Percentiles rank a stretch among this genome's conserved stretches.
These are phyloP conservation scores for Debaryomyces tyrocola DNA, from an alignment of 805 yeast species.

Conservation along the genomic window DNA sequence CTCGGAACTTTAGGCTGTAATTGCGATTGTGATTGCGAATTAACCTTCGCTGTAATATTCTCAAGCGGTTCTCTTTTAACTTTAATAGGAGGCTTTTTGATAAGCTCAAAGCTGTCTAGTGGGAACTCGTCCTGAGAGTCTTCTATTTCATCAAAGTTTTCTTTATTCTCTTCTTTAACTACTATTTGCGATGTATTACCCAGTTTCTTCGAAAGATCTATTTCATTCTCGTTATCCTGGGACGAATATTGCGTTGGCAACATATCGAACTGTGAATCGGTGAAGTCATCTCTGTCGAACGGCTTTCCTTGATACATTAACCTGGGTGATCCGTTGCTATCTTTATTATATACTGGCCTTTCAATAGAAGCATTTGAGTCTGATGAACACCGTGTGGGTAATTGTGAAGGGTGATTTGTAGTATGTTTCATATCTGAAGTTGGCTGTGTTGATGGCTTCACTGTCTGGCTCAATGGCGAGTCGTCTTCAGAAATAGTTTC, in stretches of 20 bases:
- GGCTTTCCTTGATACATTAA: background rate
- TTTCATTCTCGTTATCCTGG: slow-evolving; percentile 11
- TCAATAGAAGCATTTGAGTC: background rate
- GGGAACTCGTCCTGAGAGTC: slow-evolving; percentile 9
- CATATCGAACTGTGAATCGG: slow-evolving; percentile 15
- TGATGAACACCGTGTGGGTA: slow-evolving; percentile 8
- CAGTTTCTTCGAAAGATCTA: background rate
- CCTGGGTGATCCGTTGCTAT: background rate
- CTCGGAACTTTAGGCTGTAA: background rate
- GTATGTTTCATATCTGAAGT: background rate
- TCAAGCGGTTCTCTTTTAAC: slow-evolving; percentile 9
- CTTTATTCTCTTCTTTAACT: background rate
- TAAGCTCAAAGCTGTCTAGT: background rate
- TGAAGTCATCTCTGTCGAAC: background rate
- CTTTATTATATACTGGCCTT: background rate
- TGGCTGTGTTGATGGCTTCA: background rate
- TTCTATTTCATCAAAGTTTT: slow-evolving; percentile 4
- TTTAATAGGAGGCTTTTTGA: background rate
- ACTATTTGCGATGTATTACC: background rate
- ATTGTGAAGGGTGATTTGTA: background rate
- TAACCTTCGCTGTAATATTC: slow-evolving; percentile 1
- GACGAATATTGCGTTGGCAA: slow-evolving; percentile 29
- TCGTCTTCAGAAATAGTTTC: background rate
- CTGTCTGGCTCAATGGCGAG: background rate
- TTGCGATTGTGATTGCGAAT: background rate